Evolutionary conservation across 1,139 yeast species (phyloP), one percentile per base, ranked within the genome.

Genomic region (Protomyces gravidus): DNA sequence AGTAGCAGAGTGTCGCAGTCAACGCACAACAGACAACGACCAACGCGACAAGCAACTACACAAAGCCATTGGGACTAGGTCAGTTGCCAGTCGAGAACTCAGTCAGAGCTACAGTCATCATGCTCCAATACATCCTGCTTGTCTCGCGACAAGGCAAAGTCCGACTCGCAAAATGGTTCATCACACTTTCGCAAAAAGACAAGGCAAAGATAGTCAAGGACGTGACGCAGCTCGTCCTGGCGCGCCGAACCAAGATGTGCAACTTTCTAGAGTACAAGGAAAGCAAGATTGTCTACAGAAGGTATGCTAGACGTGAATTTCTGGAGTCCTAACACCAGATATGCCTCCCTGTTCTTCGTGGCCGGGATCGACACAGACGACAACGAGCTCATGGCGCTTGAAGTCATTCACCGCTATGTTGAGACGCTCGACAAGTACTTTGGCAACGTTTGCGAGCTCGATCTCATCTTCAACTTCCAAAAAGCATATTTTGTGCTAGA

Each of bases 391-490:
- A 74, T 89, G 60, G 83, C 95, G 1, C 76, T 94, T 62, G 98
- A 94, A 68, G 77, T 86, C 30, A 85, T 94, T 58, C 98, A 94
- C 70, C 78, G 97, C 62, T 94, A 85, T 70, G 99, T 94, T 53
- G 98, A 94, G 72, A 89, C 88, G 67, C 89, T 92, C 96, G 99
- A 92, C 75, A 85, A 86, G 68, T 83, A 89, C 67, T 92, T 88
- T 69, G 97, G 97, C n/a, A 92, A 89, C 69, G 98, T 92, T 17
- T 67, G 69, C 58, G 69, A 67, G 42, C 74, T 67, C 11, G 69
- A 88, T 68, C 95, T 92, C 64, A 92, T 92, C 57, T 92, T 92
- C 79, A 95, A 95, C 67, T 92, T 92, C 73, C 87, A 86, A 68
- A 86, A 88, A 70, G 97, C 97, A 0, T 92, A 92, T 71, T 87